Evolutionary conservation across 257 asterid species (phyloP), one percentile per base, ranked within the genome.

Genomic region (Solanum pinnatisectum): DNA sequence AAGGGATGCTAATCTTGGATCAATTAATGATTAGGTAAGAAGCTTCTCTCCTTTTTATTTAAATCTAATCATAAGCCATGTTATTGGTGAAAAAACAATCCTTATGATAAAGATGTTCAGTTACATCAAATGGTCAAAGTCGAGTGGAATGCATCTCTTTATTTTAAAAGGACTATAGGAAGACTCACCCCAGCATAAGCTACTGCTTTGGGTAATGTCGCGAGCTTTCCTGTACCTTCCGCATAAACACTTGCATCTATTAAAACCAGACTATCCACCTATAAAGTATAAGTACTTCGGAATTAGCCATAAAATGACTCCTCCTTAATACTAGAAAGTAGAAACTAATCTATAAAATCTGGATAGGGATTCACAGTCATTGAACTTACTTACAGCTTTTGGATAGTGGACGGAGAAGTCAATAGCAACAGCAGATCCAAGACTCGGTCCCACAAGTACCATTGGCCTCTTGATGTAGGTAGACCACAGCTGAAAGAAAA

Each of bases 391-490:
- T 91, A 96, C 99, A 88, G 97, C 95, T 92, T 95, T 95, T 35
- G 99, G 99, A 82, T 97, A 86, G 88, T 93, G 91, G 89, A 90
- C 89, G 39, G 84, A 92, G 85, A 96, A 95, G 90, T 96, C 98
- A 49, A 95, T 94, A 87, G 98, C 97, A 35, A 97, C 94, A 6
- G 99, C 98, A 37, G 98, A 98, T 89, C 98, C 99, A 42, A 97
- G 98, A 90, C 99, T 97, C 74, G 99, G 98, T 84, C 99, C 98
- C 5, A 97, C 98, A 89, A 97, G 90, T 85, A 91, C 91, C 98
- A 95, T 92, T 63, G 99, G 98, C 89, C 93, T 92, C 90, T 90
- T 92, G 86, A 97, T 94, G 79, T 95, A 87, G 35, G 97, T 88
- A 22, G 90, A 92, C 99, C 99, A 97, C 65, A 95, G 93, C 98